These are phyloP conservation scores for Thermochaetoides thermophila DNA, from an alignment of 495 filamentous ascomycete genomes.

Conservation along the genomic window DNA sequence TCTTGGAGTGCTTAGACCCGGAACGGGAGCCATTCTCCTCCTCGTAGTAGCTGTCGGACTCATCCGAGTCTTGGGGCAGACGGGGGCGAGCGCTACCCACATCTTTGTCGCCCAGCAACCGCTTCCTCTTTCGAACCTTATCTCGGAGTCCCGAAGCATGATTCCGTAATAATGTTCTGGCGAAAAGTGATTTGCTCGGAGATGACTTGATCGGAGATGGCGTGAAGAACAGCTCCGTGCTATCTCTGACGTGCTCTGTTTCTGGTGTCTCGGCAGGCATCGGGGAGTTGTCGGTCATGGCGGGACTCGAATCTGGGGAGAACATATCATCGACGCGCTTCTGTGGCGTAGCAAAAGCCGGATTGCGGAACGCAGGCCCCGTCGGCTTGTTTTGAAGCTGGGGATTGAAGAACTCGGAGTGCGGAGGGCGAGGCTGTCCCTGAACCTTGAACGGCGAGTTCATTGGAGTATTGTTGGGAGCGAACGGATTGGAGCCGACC, in stretches of 20 bases:
- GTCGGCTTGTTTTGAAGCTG: conserved; percentile 18
- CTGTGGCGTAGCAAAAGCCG: conserved; percentile 67
- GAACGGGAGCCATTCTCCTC: conserved; percentile 3
- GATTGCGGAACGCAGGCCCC: conserved; percentile 44
- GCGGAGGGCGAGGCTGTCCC: conserved; percentile 21
- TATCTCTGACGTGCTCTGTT: conserved; percentile 20
- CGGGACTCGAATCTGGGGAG: conserved; percentile 70
- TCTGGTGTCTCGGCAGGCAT: conserved; percentile 32
- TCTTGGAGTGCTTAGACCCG: conserved; percentile 17
- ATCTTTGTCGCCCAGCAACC: conserved; percentile 25
- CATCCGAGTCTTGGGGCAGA: conserved; percentile 36
- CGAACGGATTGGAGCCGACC: conserved; percentile 19
- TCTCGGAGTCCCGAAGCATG: conserved; percentile 30
- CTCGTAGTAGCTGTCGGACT: conserved; percentile 35
- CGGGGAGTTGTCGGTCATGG: conserved; percentile 51
- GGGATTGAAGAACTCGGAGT: conserved; percentile 24
- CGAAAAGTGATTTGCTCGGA: conserved; percentile 22
- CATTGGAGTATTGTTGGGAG: conserved; percentile 8
- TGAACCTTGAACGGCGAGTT: conserved; percentile 18
- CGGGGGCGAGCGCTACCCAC: conserved; percentile 28
- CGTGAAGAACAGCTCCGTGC: conserved; percentile 25
- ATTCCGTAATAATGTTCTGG: conserved; percentile 26
- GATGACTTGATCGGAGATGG: conserved; percentile 20
- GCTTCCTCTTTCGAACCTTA: conserved; percentile 33
- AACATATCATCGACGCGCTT: conserved; percentile 53